A percentile compares a stretch with the other conserved stretches of the same genome.
Conservation (phyloP, 495 filamentous ascomycete genomes). For the Aspergillus ellipticus region DNA sequence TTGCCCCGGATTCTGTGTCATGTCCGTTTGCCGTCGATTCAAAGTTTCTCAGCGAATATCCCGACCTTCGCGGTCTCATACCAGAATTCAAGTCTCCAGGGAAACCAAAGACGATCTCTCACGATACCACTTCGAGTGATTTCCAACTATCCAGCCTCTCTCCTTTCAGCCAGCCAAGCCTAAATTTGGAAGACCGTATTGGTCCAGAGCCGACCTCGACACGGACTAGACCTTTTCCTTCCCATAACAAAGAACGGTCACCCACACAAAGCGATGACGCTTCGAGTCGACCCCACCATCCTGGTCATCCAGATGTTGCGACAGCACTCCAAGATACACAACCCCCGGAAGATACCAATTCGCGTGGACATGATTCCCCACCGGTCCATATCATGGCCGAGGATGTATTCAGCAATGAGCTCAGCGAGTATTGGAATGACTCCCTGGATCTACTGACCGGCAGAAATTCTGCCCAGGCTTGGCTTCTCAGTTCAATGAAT, state of each 20-base stretch:
- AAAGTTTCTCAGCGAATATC: background rate
- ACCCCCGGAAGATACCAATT: background rate
- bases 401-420: background rate
- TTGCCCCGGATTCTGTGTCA: background rate
- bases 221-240: background rate
- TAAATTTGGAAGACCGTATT: background rate
- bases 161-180: background rate
- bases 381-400: background rate
- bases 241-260: background rate
- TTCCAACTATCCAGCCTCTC: background rate
- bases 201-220: background rate
- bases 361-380: background rate
- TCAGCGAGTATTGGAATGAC: background rate
- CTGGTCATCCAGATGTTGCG: background rate
- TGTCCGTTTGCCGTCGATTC: background rate
- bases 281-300: background rate
- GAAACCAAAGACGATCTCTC: background rate
- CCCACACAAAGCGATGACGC: background rate
- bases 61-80: background rate
- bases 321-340: background rate
- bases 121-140: background rate
- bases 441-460: background rate
- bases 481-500: background rate
- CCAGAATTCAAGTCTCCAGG: background rate
- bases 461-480: background rate